A percentile compares a stretch with the other conserved stretches of the same genome.
These are phyloP conservation scores for Carex sylvatica DNA, from an alignment of 202 grass and related monocot species.

Conservation along the genomic window DNA sequence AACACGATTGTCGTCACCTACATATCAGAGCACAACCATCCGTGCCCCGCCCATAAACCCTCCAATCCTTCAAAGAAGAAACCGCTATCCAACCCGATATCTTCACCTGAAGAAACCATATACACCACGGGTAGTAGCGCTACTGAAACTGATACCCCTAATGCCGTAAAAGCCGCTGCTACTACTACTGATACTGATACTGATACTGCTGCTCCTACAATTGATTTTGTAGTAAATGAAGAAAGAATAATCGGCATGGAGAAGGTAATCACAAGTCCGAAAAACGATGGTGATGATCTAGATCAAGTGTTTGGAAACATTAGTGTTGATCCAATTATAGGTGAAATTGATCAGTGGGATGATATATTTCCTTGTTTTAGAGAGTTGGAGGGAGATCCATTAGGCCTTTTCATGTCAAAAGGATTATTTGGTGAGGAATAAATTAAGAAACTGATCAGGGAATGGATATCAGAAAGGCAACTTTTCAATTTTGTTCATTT, in stretches of 20 bases:
- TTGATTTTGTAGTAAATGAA: background rate
- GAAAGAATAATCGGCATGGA: background rate
- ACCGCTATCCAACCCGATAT: background rate
- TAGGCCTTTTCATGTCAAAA: constrained; percentile 13
- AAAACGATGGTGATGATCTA: constrained; percentile 8
- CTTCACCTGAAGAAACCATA: constrained; percentile 5
- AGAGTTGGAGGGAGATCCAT: constrained; percentile 24
- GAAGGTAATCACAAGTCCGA: background rate
- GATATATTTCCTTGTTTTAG: constrained; percentile 35
- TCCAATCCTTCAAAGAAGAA: constrained; percentile 17
- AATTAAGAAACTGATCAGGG: background rate
- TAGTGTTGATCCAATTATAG: constrained; percentile 25
- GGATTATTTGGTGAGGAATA: constrained; percentile 20
- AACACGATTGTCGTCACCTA: constrained; percentile 23
- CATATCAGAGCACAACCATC: constrained; percentile 32
- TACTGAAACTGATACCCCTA: background rate
- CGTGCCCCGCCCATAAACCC: constrained; percentile 9
- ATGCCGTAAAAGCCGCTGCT: background rate
- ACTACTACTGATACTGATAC: background rate
- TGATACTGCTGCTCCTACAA: background rate
- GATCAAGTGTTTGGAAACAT: constrained; percentile 30
- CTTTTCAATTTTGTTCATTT: constrained; percentile 24
- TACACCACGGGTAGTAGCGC: background rate
- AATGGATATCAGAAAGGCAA: background rate
- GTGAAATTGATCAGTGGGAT: constrained; percentile 29